phyloP scores from a whole-genome alignment of 495 filamentous ascomycete species.

The Neurospora sp. region DNA sequence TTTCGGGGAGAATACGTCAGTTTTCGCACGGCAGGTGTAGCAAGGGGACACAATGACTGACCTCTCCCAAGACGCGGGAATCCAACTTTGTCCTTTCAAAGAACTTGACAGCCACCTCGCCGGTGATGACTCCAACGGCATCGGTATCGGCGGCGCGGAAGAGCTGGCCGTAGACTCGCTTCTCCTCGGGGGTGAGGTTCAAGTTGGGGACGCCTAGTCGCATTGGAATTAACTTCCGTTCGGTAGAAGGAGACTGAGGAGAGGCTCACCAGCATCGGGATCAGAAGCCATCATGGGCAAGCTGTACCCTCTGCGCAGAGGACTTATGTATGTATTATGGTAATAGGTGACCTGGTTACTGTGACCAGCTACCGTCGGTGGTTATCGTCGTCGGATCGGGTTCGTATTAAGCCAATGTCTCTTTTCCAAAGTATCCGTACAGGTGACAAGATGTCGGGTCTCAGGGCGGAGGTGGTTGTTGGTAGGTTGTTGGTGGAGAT shows the following conservation, averaged over 20 bases:
- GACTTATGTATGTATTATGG: background rate
- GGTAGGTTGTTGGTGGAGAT: background rate
- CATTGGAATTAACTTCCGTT: background rate
- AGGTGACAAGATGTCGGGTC: background rate
- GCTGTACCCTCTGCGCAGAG: slow-evolving; percentile 5
- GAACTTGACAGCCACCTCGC: slow-evolving; percentile 93
- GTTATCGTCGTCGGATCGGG: background rate
- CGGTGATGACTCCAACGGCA: slow-evolving; percentile 84
- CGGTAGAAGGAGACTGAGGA: background rate
- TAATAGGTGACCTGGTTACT: background rate
- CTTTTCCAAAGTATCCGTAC: background rate
- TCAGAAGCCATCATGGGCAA: slow-evolving; percentile 23
- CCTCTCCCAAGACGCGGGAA: slow-evolving; percentile 79
- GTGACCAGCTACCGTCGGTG: background rate
- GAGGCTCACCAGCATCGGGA: slow-evolving; percentile 17
- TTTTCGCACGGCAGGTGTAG: background rate
- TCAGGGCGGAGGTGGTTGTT: background rate
- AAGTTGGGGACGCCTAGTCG: slow-evolving; percentile 53
- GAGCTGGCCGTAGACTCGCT: slow-evolving; percentile 82
- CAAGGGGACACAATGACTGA: slow-evolving; percentile 25
- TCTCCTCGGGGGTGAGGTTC: slow-evolving; percentile 85
- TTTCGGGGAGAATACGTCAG: background rate
- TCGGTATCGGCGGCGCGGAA: slow-evolving; percentile 86
- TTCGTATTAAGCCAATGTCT: background rate
- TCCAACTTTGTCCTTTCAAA: slow-evolving; percentile 91